Evolutionary conservation across 2,329 filamentous ascomycete genomes (phyloP).

Genomic region (Biscogniauxia mediterranea): DNA sequence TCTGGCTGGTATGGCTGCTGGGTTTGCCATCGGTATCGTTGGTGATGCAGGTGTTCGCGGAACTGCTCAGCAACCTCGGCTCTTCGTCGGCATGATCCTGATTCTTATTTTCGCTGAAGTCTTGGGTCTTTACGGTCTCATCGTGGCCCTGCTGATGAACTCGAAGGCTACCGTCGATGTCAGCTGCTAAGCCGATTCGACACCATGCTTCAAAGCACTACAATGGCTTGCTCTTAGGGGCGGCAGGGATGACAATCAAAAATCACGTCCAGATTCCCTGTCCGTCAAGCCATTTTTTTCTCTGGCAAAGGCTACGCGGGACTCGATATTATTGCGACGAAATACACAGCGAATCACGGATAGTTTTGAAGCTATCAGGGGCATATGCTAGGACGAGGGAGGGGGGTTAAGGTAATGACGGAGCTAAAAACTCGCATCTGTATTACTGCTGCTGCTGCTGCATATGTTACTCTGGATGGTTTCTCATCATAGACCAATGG

Average conservation of each 20-base stretch:
- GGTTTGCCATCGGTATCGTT: conserved; percentile 84
- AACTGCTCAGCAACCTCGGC: conserved; percentile 77
- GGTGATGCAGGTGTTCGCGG: conserved; percentile 87
- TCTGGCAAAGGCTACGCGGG: conserved; percentile 13
- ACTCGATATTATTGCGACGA: conserved; percentile 11
- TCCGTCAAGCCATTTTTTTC: conserved; percentile 11
- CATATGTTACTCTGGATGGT: conserved; percentile 29
- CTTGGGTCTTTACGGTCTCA: conserved; percentile 97
- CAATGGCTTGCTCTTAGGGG: conserved; percentile 7
- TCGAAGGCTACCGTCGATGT: conserved; percentile 74
- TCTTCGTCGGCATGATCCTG: conserved; percentile 97
- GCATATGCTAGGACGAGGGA: conserved; percentile 17
- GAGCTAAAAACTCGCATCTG: conserved; percentile 28
- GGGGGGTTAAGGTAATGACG: conserved; percentile 27
- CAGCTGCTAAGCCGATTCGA: conserved; percentile 50
- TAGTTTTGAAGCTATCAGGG: conserved; percentile 16
- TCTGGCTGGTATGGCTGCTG: conserved; percentile 78
- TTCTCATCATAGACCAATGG: conserved; percentile 33
- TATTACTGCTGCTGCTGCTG: conserved; percentile 34
- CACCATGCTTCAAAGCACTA: conserved; percentile 3
- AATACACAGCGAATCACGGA: conserved; percentile 5
- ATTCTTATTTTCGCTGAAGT: conserved; percentile 99
- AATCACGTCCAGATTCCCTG: conserved; percentile 16
- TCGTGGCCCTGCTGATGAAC: conserved; percentile 99
- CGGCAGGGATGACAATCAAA: conserved; percentile 17